Base-by-base conservation (phyloP, 2,329 filamentous ascomycete species). In the Bretziella fagacearum region DNA sequence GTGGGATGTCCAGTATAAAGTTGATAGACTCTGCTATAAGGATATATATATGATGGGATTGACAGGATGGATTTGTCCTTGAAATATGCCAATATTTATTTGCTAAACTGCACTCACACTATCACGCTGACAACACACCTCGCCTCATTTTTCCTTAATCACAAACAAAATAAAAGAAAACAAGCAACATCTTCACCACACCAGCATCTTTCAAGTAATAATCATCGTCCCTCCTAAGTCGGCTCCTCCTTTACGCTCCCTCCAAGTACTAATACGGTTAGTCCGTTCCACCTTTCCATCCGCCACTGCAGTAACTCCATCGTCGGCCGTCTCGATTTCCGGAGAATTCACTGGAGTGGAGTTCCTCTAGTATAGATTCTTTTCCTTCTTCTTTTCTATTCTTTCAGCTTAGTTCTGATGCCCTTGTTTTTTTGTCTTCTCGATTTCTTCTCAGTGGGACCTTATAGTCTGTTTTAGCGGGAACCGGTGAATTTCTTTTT, bases 241-340 rank as follows among this genome's bases (percentile, higher is more conserved):
- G 35, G 6, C n/a, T 22, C 6, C 22, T 20, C 4, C 6, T 37
- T 10, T 6, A 18, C 11, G 35, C 35, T 37, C 17, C 22, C 35
- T 37, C 17, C 22, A 37, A 17, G 10, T 6, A 17, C 35, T 22
- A 37, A 20, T 6, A 20, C 13, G 17, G 35, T 37, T 37, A 37
- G 35, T 6, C 6, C 10, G 35, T 37, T 18, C n/a, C 35, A 37
- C 35, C 26, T 37, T 17, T 18, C 17, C 35, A 37, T 37, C 35
- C 35, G 35, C 10, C 35, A 37, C 11, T 37, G 35, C 10, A 37
- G 35, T 39, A 39, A 13, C 35, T 39, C 35, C 35, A 39, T 39
- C 8, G n/a, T 22, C 3, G 15, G 35, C n/a, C 35, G 18, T 39
- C 35, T 22, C n/a, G 35, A 39, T 39, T 20, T 7, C 35, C 35